Base-by-base conservation (phyloP, 257 asterid species). In the Plectranthus barbatus region DNA sequence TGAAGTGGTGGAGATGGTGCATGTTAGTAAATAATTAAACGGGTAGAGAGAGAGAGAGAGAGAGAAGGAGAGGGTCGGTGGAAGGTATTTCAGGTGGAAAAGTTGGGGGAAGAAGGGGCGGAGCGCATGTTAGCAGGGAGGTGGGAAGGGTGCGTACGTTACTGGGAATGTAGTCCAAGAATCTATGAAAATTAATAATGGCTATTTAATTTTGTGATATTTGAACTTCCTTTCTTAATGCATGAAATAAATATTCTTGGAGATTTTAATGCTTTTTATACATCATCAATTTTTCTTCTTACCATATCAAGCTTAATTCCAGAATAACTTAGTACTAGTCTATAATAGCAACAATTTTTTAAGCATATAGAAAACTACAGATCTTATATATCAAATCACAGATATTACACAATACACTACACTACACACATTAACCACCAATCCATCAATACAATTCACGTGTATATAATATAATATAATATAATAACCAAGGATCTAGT, bases 81-180 rank as follows among this genome's bases (percentile, higher is more conserved):
- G 62, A 4, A 9, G 58, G 67, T 48, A 55, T 54, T 73, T 53
- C 70, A 61, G 74, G 70, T 62, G 70, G 62, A 53, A 17, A 23
- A 19, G 44, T 9, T 1, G n/a, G n/a, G n/a, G n/a, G n/a, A n/a
- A n/a, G n/a, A n/a, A 51, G 57, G 63, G 66, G 51, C 24, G 67
- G 60, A 20, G 73, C 77, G 77, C 72, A 72, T 21, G 69, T 66
- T 72, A 63, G 75, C 56, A 26, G 11, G 59, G 72, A 23, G 62
- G 52, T 20, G 56, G 68, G 55, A 54, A 36, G 58, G 49, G 62
- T 58, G 79, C 76, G 76, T 60, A 70, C 66, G 57, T 59, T 74
- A 64, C 26, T 39, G 63, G 42, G 21, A n/a, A n/a, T n/a, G 40
- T 12, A 51, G 52, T 44, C 9, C 54, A 54, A 34, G 50, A 45